Evolutionary conservation across 306 rosid species (phyloP), one percentile per base, ranked within the genome.

Genomic region (Castanospermum australe): DNA sequence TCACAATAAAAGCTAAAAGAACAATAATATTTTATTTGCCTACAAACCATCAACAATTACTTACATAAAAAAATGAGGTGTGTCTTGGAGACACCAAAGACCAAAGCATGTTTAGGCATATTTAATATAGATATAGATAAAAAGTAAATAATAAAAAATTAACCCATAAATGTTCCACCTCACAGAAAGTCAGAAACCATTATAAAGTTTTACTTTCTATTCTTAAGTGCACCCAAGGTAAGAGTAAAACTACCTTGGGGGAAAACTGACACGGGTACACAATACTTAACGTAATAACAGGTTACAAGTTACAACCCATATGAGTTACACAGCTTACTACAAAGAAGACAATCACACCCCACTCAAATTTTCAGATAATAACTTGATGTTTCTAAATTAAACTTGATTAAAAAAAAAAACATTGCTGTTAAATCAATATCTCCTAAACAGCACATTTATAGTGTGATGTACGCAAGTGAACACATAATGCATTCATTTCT

Each of bases 1-100:
- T 79, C 15, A 4, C 39, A 48, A 54, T 71, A 75, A 64, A 70
- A 69, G 65, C 42, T 62, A 30, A 52, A 76, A 35, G 35, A 36
- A 62, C 22, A 20, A 20, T 41, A 55, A 68, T 35, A 39, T 42
- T 57, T 17, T n/a, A n/a, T n/a, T n/a, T n/a, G n/a, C n/a, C n/a
- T n/a, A n/a, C n/a, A 5, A 14, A 18, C 1, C 6, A 75, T 75
- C 44, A 45, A 60, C 56, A 44, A 15, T 2, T 47, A 47, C 20
- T 47, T 9, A 47, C 18, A 47, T 55, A 0, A n/a, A n/a, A n/a
- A n/a, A n/a, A n/a, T n/a, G n/a, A n/a, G n/a, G n/a, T n/a, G n/a
- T n/a, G n/a, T 28, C 32, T 28, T 28, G 1, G 32, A 28, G 32
- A 28, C 32, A 28, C 1, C 32, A 28, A 28, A 28, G 32, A 28